Evolutionary conservation across 495 filamentous ascomycete genomes (phyloP), one percentile per base, ranked within the genome.

Genomic region (Neurospora sp.): DNA sequence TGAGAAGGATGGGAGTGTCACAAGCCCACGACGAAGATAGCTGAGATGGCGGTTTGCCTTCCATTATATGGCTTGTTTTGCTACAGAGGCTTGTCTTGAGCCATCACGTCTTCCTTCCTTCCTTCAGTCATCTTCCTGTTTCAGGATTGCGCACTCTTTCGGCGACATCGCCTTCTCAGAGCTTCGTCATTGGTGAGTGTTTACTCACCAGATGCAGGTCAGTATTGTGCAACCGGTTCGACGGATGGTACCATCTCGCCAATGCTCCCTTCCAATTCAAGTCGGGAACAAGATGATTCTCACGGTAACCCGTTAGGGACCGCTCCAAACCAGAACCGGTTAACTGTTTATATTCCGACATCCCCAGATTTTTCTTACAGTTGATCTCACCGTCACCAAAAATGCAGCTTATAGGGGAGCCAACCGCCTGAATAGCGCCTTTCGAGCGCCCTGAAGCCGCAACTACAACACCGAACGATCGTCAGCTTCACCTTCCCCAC

Each of bases 401-500:
- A 17, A 27, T 16, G 53, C 53, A 61, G 27, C 7, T 61, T 35
- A 35, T 35, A 53, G 45, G 8, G 45, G 20, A 45, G n/a, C n/a
- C 3, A 48, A n/a, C 20, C 3, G 1, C 8, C n/a, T 48, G 45
- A 12, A 48, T 22, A 16, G 53, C 53, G 22, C 22, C 22, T 31
- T 61, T 61, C 53, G 7, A 7, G 14, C 22, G 12, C 53, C 14
- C 53, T 14, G 53, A 61, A 31, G 12, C 12, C 22, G 12, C 22
- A 61, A 61, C 53, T 16, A 16, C 53, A 61, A 14, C 12, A 61
- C 53, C 27, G 8, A 61, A 31, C 45, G 65, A 69, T 72, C 61
- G 41, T 37, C 48, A 69, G 20, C n/a, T 68, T 48, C 71, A 40
- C 71, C 45, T 73, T 73, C 73, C 75, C 75, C 75, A 74, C 75